Percentiles rank a stretch among this genome's conserved stretches.
These are phyloP conservation scores for Neopestalotiopsis clavispora DNA, from an alignment of 2,329 filamentous ascomycete species.

Conservation along the genomic window DNA sequence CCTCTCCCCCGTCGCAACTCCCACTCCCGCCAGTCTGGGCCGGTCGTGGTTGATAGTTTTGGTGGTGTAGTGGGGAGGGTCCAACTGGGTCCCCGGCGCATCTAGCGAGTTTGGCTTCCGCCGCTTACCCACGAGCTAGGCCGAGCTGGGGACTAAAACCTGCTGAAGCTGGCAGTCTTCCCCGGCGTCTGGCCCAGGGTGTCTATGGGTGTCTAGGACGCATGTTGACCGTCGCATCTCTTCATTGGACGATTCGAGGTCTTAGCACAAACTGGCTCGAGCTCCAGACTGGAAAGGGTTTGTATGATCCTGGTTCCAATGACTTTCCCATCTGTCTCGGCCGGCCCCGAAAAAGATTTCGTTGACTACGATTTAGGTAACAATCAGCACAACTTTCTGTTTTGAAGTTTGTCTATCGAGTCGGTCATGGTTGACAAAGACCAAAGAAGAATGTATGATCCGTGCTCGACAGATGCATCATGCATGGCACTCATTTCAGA, in stretches of 20 bases:
- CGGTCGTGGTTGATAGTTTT: conserved; percentile 10
- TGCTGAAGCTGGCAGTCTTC: not conserved
- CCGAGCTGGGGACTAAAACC: not conserved
- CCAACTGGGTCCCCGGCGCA: not conserved
- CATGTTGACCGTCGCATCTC: not conserved
- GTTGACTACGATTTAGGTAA: not conserved
- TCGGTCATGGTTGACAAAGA: not conserved
- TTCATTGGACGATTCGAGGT: not conserved
- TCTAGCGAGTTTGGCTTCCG: conserved; percentile 12
- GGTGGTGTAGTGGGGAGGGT: conserved; percentile 4
- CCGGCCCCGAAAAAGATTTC: not conserved
- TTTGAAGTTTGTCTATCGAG: not conserved
- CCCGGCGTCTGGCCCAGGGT: not conserved
- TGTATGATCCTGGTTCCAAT: not conserved
- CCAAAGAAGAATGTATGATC: too few species aligned
- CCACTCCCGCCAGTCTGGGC: conserved; percentile 15
- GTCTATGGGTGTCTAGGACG: conserved; percentile 1
- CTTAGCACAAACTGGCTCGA: not conserved
- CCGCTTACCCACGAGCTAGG: conserved; percentile 7
- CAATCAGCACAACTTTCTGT: not conserved
- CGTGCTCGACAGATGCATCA: not conserved
- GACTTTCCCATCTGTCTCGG: not conserved
- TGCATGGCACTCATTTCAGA: not conserved
- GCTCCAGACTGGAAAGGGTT: not conserved
- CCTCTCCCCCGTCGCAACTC: not conserved